Evolutionary conservation across 1,284 basidiomycete genomes (phyloP).

Genomic region (Rhodotorula sp.): DNA sequence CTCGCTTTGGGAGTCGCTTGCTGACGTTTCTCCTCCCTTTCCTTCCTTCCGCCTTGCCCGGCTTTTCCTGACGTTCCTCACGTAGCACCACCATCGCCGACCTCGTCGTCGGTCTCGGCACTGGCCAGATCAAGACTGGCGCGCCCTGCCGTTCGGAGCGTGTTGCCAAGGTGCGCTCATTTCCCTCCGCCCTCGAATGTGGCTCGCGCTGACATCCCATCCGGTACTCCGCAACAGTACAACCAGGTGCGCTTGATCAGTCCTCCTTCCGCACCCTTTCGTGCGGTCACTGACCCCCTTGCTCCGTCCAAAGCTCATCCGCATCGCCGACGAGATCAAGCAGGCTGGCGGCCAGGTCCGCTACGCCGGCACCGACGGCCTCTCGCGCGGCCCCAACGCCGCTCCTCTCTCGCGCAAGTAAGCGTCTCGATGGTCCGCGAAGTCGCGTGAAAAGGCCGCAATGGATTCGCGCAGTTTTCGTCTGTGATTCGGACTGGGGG

Average conservation of each 20-base stretch:
- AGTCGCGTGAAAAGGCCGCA: too few relatives aligned
- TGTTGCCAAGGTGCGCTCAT: slow-evolving; percentile 44
- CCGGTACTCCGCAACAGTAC: slow-evolving; percentile 20
- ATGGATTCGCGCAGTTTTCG: too few relatives aligned
- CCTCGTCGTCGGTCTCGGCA: slow-evolving; percentile 88
- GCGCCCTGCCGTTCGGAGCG: slow-evolving; percentile 46
- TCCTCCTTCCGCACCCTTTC: too few relatives aligned
- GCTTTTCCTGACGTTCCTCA: slow-evolving; percentile 47
- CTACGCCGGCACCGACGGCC: slow-evolving; percentile 27
- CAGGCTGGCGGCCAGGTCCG: slow-evolving; percentile 26
- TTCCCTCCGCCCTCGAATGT: not conserved
- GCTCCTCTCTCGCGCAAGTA: slow-evolving; percentile 33
- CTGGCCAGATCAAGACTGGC: slow-evolving; percentile 97
- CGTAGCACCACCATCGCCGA: slow-evolving; percentile 97
- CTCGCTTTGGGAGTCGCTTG: not conserved
- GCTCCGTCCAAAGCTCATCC: slow-evolving; percentile 42
- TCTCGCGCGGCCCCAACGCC: slow-evolving; percentile 32
- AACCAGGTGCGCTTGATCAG: slow-evolving; percentile 33
- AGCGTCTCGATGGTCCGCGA: not conserved
- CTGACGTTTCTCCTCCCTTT: not conserved
- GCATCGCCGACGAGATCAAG: slow-evolving; percentile 46
- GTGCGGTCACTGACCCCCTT: too few relatives aligned
- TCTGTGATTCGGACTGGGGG: too few relatives aligned
- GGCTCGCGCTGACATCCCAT: not conserved
- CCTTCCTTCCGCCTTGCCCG: too few relatives aligned